phyloP scores from a whole-genome alignment of 305 asterid genomes.

The Rubia peregrina region DNA sequence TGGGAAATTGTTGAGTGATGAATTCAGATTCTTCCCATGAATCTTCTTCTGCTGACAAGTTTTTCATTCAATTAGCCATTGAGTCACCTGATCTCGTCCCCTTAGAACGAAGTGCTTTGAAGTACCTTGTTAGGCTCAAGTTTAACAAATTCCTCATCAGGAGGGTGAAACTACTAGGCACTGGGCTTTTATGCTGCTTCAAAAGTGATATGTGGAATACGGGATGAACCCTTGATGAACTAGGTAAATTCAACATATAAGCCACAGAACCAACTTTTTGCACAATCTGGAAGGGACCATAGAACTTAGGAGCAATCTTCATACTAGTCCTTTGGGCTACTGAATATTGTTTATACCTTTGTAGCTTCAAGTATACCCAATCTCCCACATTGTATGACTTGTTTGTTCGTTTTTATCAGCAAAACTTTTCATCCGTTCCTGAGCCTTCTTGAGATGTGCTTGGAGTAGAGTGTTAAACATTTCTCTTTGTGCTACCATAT shows the following conservation, averaged over 20 bases:
- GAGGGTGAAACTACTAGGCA: neutral
- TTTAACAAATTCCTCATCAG: neutral
- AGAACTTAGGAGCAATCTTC: neutral
- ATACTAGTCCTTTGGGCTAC: neutral
- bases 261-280: neutral
- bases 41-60: neutral
- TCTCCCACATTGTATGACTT: neutral
- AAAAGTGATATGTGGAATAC: neutral
- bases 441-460: neutral
- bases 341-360: neutral
- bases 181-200: neutral
- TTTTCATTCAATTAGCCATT: neutral
- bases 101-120: neutral
- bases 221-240: neutral
- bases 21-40: neutral
- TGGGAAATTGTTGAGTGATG: neutral
- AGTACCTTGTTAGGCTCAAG: neutral
- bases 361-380: neutral
- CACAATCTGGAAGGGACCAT: neutral
- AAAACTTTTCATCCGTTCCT: neutral
- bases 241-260: neutral
- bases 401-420: neutral
- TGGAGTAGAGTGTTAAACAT: fast-evolving
- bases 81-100: neutral
- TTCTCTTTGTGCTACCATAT: neutral